Evolutionary conservation across 306 rosid genomes (phyloP), one percentile per base, ranked within the genome.

Genomic region (Hippophae tibetana): DNA sequence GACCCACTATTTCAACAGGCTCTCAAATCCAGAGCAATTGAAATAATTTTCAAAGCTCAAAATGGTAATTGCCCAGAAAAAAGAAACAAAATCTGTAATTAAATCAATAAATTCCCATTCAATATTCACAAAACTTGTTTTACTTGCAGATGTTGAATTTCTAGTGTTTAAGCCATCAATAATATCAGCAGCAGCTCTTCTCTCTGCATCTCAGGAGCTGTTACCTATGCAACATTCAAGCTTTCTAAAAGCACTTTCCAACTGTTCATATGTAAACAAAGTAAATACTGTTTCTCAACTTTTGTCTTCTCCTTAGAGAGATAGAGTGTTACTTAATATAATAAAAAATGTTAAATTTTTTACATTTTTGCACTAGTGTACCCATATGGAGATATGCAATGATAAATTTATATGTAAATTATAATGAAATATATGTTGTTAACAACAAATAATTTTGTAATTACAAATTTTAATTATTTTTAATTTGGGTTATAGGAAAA

Each of bases 81-180:
- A 44, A 18, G 55, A 42, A 38, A 18, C 49, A 52, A 48, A 1
- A 48, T 26, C 18, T 31, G 38, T 31, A 31, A 31, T 31, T 31
- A 31, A 31, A 31, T 31, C 38, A 31, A 58, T 41, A 18, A 12
- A n/a, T 59, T 12, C n/a, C 53, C 14, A 13, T 6, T n/a, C 14
- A 49, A 10, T 12, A 7, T 13, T 8, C 7, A 12, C 7, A 11
- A 44, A 61, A 40, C 10, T 53, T 11, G 2, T 46, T 18, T 47
- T 69, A 13, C 44, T 64, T 54, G 78, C 90, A 90, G 98, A 86
- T 56, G 58, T 83, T 18, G 77, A 81, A 75, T 74, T 87, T 47
- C 72, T 85, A 79, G 86, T 71, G 71, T 92, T 83, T 78, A 92
- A 78, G 80, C 89, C 98, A 40, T 92, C 98, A 46, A 52, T 76